These are phyloP conservation scores for Lachancea sp. DNA, from an alignment of 805 yeast genomes.

Conservation along the genomic window DNA sequence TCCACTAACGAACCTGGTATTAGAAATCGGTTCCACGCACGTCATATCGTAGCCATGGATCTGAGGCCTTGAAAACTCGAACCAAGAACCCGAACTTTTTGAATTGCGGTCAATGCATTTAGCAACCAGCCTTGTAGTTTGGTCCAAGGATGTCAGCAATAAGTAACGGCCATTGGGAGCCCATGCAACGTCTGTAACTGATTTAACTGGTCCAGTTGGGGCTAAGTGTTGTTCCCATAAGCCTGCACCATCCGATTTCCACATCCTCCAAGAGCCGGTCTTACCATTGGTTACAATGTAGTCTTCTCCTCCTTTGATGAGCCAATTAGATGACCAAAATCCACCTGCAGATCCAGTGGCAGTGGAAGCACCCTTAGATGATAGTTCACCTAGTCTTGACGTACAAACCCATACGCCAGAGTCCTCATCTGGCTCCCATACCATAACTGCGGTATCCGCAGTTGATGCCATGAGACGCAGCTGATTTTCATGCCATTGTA, in stretches of 20 bases:
- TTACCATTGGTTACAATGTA: slow-evolving; percentile 76
- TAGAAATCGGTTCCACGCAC: slow-evolving; percentile 56
- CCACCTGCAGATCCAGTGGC: slow-evolving; percentile 94
- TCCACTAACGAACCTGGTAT: slow-evolving; percentile 73
- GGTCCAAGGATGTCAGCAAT: slow-evolving; percentile 79
- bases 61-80: slow-evolving; percentile 94
- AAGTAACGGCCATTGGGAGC: slow-evolving; percentile 57
- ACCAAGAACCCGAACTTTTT: slow-evolving; percentile 48
- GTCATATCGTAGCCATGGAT: slow-evolving; percentile 98
- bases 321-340: slow-evolving; percentile 69
- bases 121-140: slow-evolving; percentile 81
- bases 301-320: slow-evolving; percentile 36
- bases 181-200: slow-evolving; percentile 78
- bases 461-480: slow-evolving; percentile 71
- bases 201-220: slow-evolving; percentile 68
- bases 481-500: slow-evolving; percentile 64
- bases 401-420: slow-evolving; percentile 89
- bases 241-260: slow-evolving; percentile 40
- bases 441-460: slow-evolving; percentile 87
- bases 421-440: slow-evolving; percentile 83
- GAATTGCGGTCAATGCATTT: slow-evolving; percentile 39
- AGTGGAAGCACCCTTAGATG: slow-evolving; percentile 94
- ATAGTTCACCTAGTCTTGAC: slow-evolving; percentile 80
- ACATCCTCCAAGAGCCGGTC: slow-evolving; percentile 87
- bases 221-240: slow-evolving; percentile 47